Evolutionary conservation across 2,329 filamentous ascomycete species (phyloP).

Genomic region (Sclerotinia borealis): DNA sequence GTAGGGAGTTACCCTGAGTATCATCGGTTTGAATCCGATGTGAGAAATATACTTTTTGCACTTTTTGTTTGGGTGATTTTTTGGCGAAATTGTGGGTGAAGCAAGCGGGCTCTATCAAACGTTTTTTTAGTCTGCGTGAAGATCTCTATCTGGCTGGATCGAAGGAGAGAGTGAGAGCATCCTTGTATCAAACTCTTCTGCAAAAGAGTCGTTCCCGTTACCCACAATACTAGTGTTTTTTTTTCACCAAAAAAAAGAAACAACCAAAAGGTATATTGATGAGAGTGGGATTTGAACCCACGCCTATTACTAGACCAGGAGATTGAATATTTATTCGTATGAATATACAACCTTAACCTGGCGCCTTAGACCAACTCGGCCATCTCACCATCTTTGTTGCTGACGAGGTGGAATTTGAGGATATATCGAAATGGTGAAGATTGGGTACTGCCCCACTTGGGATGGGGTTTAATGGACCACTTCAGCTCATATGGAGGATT

Average conservation of each 20-base stretch:
- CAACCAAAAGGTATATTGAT: not conserved
- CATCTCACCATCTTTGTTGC: not conserved
- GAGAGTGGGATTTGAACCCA: constrained; percentile 4
- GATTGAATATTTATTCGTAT: not conserved
- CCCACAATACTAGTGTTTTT: too few relatives aligned
- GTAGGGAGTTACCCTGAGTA: not conserved
- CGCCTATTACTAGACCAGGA: constrained; percentile 2
- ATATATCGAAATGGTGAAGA: not conserved
- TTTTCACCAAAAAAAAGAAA: not conserved
- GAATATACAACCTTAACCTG: not conserved
- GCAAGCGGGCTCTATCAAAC: too few relatives aligned
- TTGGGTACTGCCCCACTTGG: not conserved
- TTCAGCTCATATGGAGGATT: too few relatives aligned
- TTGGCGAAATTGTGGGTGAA: too few relatives aligned
- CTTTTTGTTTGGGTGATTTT: too few relatives aligned
- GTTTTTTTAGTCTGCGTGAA: too few relatives aligned
- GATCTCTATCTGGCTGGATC: too few relatives aligned
- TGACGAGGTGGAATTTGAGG: fast-evolving
- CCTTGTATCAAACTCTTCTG: too few relatives aligned
- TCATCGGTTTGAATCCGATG: not conserved
- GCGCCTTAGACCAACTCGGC: constrained; percentile 5
- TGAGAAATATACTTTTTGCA: not conserved
- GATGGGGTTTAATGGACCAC: too few relatives aligned
- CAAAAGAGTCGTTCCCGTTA: too few relatives aligned
- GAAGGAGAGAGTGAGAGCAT: too few relatives aligned